Evolutionary conservation across 768 basidiomycete genomes (phyloP), one percentile per base, ranked within the genome.

Genomic region (Termitomyces sp.): DNA sequence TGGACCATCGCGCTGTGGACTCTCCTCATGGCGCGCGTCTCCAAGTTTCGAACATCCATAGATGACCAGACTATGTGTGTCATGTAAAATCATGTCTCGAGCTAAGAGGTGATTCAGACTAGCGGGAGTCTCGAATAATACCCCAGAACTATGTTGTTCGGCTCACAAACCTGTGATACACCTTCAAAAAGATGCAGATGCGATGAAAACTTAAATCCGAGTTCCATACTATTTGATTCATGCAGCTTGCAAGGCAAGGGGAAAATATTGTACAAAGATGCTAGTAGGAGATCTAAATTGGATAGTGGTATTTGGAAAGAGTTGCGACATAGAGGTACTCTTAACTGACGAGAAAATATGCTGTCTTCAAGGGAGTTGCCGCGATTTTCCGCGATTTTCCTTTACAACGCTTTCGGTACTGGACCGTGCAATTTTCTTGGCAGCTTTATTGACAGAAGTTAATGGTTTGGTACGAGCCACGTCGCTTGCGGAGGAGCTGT

Each of bases 181-280:
- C 16, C 18, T 39, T 39, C 18, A n/a, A 3, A 30, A 39, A 4
- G 4, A 54, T 31, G 42, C 1, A 5, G 11, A 27, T 12, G 18
- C 20, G 9, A 36, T 24, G 36, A 15, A 52, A 13, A 6, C n/a
- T 53, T 13, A 13, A 3, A 4, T 42, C 27, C 24, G 20, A 18
- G 24, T 41, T 41, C 27, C 20, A 36, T 36, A 51, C 7, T 52
- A n/a, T 30, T 41, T n/a, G n/a, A 54, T 31, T 54, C 27, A 18
- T 31, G 39, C 12, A 13, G 30, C 5, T n/a, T 18, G 52, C 37
- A 54, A 41, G 18, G 45, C 48, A 51, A 24, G 20, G 39, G 42
- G 4, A 47, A 55, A 22, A 39, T 22, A n/a, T 62, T 48, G 33
- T 62, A 59, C 37, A 59, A 24, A 50, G 52, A 58, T 58, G 47